Evolutionary conservation across 1,139 yeast species (phyloP).

Genomic region (Magnusiomyces paraingens): DNA sequence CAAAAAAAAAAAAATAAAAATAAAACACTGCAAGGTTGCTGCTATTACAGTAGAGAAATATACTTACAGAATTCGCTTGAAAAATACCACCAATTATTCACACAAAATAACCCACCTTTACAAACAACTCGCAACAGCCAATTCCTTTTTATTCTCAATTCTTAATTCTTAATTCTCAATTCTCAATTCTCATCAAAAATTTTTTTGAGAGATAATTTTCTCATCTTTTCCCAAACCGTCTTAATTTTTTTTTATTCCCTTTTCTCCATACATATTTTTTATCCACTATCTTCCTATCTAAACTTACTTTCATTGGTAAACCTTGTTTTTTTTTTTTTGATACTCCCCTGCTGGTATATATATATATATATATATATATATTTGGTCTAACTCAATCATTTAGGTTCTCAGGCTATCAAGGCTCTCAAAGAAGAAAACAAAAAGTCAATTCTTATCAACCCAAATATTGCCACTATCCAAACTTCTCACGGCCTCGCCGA

Average conservation of each 20-base stretch:
- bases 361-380: too few species aligned
- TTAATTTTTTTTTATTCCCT: background rate
- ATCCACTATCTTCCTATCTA: background rate
- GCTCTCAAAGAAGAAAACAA: slow-evolving; percentile 98
- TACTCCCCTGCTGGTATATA: background rate
- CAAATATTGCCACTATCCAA: slow-evolving; percentile 97
- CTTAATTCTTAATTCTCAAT: background rate
- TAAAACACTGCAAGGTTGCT: too few species aligned
- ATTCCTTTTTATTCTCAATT: too few species aligned
- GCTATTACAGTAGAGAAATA: too few species aligned
- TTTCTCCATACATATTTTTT: background rate
- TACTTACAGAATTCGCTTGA: too few species aligned
- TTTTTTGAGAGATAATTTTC: background rate
- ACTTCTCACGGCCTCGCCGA: slow-evolving; percentile 98
- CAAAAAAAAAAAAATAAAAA: background rate
- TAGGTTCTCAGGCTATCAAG: slow-evolving; percentile 51
- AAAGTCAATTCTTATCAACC: slow-evolving; percentile 90
- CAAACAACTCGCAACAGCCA: too few species aligned
- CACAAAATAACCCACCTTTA: too few species aligned
- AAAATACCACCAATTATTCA: too few species aligned
- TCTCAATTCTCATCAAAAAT: background rate
- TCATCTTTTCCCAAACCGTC: background rate
- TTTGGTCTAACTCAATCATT: background rate
- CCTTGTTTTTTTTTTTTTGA: background rate
- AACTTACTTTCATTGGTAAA: background rate